A percentile compares a stretch with the other conserved stretches of the same genome.
Evolutionary conservation across 2,329 filamentous ascomycete genomes (phyloP).

Genomic region (Colletotrichum sansevieriae): DNA sequence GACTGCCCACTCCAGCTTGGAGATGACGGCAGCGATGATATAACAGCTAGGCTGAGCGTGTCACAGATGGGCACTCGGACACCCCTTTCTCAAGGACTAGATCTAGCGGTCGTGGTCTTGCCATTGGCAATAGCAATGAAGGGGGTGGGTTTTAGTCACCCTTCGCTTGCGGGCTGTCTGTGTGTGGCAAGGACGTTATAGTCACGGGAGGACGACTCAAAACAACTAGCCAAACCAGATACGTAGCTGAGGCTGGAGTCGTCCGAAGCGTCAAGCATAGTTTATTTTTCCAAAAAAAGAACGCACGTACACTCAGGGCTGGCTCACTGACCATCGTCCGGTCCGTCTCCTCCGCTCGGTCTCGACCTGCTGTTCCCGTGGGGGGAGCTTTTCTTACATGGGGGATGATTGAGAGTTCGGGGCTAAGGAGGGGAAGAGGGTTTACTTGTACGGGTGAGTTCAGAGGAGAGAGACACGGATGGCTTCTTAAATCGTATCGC

Average conservation of each 20-base stretch:
- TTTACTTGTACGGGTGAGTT: not conserved
- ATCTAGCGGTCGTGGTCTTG: too few species aligned
- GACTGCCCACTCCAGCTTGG: too few species aligned
- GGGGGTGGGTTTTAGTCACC: too few species aligned
- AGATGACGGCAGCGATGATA: slow-evolving; percentile 6
- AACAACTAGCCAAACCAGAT: not conserved
- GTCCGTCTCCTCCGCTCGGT: not conserved
- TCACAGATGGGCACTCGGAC: slow-evolving; percentile 21
- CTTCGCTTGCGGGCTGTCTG: not conserved
- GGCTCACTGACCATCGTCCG: too few species aligned
- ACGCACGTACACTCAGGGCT: too few species aligned
- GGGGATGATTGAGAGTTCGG: not conserved
- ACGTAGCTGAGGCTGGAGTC: not conserved
- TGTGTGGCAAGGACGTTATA: not conserved
- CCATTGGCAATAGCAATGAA: too few species aligned
- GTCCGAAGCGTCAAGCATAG: not conserved
- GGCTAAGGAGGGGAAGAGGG: not conserved
- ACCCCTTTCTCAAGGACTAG: not conserved
- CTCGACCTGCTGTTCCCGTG: not conserved
- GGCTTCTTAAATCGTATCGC: too few species aligned
- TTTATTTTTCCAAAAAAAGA: too few species aligned
- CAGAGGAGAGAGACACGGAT: too few species aligned
- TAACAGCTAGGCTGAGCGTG: slow-evolving; percentile 6
- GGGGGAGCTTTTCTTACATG: not conserved
- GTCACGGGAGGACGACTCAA: not conserved